phyloP scores from a whole-genome alignment of 208 protist genomes.

The Crithidia expoeki region DNA sequence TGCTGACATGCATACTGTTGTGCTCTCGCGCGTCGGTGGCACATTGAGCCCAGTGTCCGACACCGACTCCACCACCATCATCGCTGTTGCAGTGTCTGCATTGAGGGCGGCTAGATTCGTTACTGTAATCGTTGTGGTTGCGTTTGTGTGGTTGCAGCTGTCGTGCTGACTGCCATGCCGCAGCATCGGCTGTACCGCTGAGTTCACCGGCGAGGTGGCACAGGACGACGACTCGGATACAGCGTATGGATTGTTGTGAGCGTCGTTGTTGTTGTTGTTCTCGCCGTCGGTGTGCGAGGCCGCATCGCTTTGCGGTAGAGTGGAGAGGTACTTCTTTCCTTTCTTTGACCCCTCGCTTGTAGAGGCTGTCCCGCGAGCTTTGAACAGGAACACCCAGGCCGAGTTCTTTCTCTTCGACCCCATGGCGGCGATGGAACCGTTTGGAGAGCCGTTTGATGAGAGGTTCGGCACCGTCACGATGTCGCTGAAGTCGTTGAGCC shows the following conservation, averaged over 20 bases:
- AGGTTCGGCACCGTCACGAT: background rate
- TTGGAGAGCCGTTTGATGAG: background rate
- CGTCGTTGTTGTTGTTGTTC: background rate
- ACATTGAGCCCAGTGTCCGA: conserved; percentile 2
- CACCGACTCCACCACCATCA: conserved; percentile 12
- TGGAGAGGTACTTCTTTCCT: conserved; percentile 29
- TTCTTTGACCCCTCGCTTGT: background rate
- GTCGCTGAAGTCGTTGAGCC: conserved; percentile 18
- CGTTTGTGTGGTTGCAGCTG: background rate
- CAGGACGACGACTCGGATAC: conserved; percentile 8
- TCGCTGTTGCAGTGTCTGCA: background rate
- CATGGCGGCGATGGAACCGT: background rate
- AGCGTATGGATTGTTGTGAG: background rate
- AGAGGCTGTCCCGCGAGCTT: background rate
- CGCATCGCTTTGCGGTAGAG: conserved; percentile 4
- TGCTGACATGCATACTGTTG: background rate
- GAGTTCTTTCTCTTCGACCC: conserved; percentile 13
- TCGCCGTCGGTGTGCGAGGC: conserved; percentile 1
- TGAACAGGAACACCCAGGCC: conserved; percentile 18
- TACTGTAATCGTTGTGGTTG: background rate
- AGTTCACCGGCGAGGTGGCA: background rate
- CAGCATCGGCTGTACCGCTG: background rate
- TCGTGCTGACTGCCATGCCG: background rate
- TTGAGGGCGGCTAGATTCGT: background rate
- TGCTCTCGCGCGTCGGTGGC: background rate